These are phyloP conservation scores for Dioscorea cayenensis DNA, from an alignment of 116 monocot species.

Conservation along the genomic window DNA sequence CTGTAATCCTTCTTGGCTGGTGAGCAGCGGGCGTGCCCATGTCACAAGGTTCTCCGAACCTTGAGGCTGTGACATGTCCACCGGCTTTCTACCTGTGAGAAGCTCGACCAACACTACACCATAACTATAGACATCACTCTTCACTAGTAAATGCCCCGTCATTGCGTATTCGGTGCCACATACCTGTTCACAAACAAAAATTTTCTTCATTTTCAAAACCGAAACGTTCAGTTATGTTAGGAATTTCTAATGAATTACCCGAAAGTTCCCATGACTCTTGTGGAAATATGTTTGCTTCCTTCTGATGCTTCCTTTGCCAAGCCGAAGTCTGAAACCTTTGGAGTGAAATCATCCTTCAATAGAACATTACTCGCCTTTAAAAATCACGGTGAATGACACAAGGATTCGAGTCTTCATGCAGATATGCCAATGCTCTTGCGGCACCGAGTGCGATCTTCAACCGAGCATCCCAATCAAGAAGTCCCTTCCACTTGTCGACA, in stretches of 20 bases:
- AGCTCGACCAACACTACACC: conserved; percentile 19
- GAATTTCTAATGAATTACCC: conserved; percentile 13
- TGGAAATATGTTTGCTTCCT: conserved; percentile 39
- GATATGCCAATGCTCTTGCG: conserved; percentile 76
- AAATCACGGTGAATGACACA: conserved; percentile 83
- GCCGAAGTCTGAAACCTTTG: conserved; percentile 51
- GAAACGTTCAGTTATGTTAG: neutral
- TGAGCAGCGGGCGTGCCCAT: conserved; percentile 18
- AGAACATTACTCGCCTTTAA: conserved; percentile 59
- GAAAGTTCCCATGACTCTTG: conserved; percentile 51
- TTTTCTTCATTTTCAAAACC: no score
- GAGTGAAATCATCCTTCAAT: conserved; percentile 74
- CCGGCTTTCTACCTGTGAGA: conserved; percentile 8
- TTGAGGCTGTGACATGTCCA: conserved; percentile 7
- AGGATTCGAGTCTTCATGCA: conserved; percentile 85
- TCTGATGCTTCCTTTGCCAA: conserved; percentile 42
- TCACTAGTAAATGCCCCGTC: conserved; percentile 16
- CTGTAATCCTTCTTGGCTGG: conserved; percentile 12
- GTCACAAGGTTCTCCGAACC: conserved; percentile 16
- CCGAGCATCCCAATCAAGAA: conserved; percentile 64
- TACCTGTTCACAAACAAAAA: conserved; percentile 5
- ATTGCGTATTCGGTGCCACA: conserved; percentile 19
- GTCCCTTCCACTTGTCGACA: conserved; percentile 27
- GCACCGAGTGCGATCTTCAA: conserved; percentile 88
- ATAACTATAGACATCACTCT: conserved; percentile 22